Evolutionary conservation across 371 early-diverging fungal species (phyloP).

Genomic region (Syncephalastrum racemosum): DNA sequence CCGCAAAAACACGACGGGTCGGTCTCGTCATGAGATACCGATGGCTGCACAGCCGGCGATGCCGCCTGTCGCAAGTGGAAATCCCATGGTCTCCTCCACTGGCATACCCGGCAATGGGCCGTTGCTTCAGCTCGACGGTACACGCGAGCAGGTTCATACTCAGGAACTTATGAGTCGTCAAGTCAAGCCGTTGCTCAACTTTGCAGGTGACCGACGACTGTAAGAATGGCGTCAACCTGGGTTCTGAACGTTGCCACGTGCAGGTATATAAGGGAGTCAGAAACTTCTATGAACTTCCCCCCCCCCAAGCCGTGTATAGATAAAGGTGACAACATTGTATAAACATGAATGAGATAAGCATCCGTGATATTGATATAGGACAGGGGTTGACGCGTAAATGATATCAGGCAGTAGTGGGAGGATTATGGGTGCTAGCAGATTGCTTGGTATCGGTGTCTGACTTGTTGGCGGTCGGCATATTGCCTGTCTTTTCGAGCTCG

Average conservation of each 20-base stretch:
- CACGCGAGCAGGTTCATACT: slow-evolving; percentile 44
- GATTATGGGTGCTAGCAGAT: slow-evolving; percentile 7
- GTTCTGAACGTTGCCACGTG: background rate
- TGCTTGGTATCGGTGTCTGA: slow-evolving; percentile 10
- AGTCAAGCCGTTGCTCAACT: slow-evolving; percentile 45
- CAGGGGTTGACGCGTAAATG: background rate
- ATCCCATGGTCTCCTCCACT: slow-evolving; percentile 1
- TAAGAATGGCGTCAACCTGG: background rate
- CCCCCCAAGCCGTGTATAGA: too few species aligned
- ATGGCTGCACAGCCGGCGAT: slow-evolving; percentile 21
- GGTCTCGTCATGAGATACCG: slow-evolving; percentile 33
- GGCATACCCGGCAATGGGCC: slow-evolving; percentile 19
- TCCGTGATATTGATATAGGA: background rate
- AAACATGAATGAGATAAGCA: too few species aligned
- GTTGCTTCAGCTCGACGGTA: slow-evolving; percentile 31
- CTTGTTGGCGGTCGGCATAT: slow-evolving; percentile 16
- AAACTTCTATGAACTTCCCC: too few species aligned
- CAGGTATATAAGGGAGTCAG: too few species aligned
- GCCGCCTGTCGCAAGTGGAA: slow-evolving; percentile 9
- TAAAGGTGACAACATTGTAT: too few species aligned
- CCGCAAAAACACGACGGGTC: slow-evolving; percentile 32
- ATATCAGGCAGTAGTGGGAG: background rate
- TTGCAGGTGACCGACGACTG: slow-evolving; percentile 16
- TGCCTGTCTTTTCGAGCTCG: slow-evolving; percentile 44
- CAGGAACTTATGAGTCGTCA: slow-evolving; percentile 37